Base-by-base conservation (phyloP, 2,329 filamentous ascomycete species). In the Ceratocystis colombiana region DNA sequence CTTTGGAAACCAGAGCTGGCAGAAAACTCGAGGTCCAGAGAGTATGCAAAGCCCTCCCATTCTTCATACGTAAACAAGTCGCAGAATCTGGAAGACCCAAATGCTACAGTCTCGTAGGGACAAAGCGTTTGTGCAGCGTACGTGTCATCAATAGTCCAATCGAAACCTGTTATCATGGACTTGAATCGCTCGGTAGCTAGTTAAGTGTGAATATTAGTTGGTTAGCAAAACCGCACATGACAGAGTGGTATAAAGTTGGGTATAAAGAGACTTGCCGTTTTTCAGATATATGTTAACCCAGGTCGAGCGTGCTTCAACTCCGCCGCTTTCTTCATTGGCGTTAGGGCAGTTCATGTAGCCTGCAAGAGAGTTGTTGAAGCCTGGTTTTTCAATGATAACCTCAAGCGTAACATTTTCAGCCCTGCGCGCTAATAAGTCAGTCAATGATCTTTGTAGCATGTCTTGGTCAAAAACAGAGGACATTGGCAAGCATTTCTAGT, bases 51-150 rank as follows among this genome's bases (percentile, higher is more conserved):
- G 48, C 80, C 83, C 62, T 83, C 75, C 88, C 88, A 92, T 72
- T 92, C 88, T 22, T 86, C 79, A 70, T 86, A 89, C 0, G 84
- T 90, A 73, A 91, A 92, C 3, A 92, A 79, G 28, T 84, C 77
- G 72, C 88, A 92, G 77, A 89, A 92, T 8, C 79, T 80, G 70
- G 86, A 89, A 76, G 85, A 91, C 25, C 88, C 88, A 68, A 88
- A 85, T 0, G 86, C 84, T n/a, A 89, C 81, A 0, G 87, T 90
- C 74, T 92, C 88, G 71, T 91, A 92, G 0, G 88, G 84, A 70
- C 88, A 92, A 72, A 91, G 79, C 2, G 79, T 85, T 73, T 91
- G 88, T 0, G 84, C 84, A 20, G 86, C 83, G 73, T 86, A 88
- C 0, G 82, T 81, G 71, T 88, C 85, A 2, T 78, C 74, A 2